These are phyloP conservation scores for Aechmea fasciata DNA, from an alignment of 176 grass and related monocot species.

Conservation along the genomic window DNA sequence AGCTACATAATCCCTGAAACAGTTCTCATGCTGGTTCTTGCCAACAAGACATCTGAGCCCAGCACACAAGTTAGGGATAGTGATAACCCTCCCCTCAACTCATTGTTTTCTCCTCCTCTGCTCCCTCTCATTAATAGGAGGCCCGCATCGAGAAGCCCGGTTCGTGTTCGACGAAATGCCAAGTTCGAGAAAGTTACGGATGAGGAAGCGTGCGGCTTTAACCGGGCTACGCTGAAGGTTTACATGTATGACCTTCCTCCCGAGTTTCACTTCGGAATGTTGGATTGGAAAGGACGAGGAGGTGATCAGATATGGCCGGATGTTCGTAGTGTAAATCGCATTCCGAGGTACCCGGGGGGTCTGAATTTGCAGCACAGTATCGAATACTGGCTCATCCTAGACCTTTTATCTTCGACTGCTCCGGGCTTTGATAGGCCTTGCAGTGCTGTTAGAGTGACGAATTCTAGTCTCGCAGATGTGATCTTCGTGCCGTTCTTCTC, in stretches of 20 bases:
- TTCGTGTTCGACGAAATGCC: background rate
- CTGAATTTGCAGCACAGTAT: conserved; percentile 93
- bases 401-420: conserved; percentile 49
- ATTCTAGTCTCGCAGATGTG: conserved; percentile 54
- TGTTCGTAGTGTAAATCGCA: conserved; percentile 27
- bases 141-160: background rate
- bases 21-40: conserved; percentile 17
- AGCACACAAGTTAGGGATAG: background rate
- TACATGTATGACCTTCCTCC: conserved; percentile 64
- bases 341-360: conserved; percentile 67
- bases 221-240: conserved; percentile 37
- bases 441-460: conserved; percentile 41
- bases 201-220: conserved; percentile 33
- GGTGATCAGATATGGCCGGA: conserved; percentile 40
- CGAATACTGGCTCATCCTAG: conserved; percentile 74
- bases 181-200: background rate
- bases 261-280: conserved; percentile 76
- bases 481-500: conserved; percentile 91
- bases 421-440: conserved; percentile 34
- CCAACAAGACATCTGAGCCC: conserved; percentile 15
- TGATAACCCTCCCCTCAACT: background rate
- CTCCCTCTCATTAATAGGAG: background rate
- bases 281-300: conserved; percentile 54
- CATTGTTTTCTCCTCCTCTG: conserved; percentile 2
- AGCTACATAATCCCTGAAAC: conserved; percentile 21